Evolutionary conservation across 495 filamentous ascomycete genomes (phyloP).

Genomic region (Hypoxylon trugodes): DNA sequence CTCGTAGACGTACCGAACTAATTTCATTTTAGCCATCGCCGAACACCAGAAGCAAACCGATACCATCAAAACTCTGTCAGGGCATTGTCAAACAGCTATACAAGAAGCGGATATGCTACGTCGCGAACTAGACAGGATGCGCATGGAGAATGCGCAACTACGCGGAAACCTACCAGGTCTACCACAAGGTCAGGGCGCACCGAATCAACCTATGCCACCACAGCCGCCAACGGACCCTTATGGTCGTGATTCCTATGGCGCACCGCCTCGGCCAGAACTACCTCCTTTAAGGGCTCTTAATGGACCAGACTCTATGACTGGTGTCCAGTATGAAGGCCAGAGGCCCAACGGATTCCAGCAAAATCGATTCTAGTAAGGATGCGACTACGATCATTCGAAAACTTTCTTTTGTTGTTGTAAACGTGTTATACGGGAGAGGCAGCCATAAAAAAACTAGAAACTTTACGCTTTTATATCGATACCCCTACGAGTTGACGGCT

Average conservation of each 20-base stretch:
- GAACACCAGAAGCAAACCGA: conserved; percentile 61
- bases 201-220: conserved; percentile 35
- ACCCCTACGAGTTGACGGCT: conserved; percentile 32
- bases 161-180: conserved; percentile 38
- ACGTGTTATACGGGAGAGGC: conserved; percentile 25
- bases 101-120: conserved; percentile 57
- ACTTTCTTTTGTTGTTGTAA: conserved; percentile 36
- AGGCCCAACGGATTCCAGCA: conserved; percentile 49
- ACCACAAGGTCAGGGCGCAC: conserved; percentile 25
- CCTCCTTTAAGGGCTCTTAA: conserved; percentile 57
- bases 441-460: conserved; percentile 33
- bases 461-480: conserved; percentile 31
- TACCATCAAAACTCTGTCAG: conserved; percentile 47
- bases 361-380: conserved; percentile 34
- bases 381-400: conserved; percentile 14
- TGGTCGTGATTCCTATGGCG: conserved; percentile 44
- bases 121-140: conserved; percentile 58
- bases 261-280: conserved; percentile 51
- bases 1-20: conserved; percentile 13
- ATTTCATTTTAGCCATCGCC: conserved; percentile 54
- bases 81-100: conserved; percentile 45
- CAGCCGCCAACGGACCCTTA: conserved; percentile 44
- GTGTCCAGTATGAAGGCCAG: conserved; percentile 61
- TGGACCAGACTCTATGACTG: conserved; percentile 61
- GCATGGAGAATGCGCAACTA: conserved; percentile 65